A percentile compares a stretch with the other conserved stretches of the same genome.
These are phyloP conservation scores for Penicillium decumbens DNA, from an alignment of 2,329 filamentous ascomycete species.

Conservation along the genomic window DNA sequence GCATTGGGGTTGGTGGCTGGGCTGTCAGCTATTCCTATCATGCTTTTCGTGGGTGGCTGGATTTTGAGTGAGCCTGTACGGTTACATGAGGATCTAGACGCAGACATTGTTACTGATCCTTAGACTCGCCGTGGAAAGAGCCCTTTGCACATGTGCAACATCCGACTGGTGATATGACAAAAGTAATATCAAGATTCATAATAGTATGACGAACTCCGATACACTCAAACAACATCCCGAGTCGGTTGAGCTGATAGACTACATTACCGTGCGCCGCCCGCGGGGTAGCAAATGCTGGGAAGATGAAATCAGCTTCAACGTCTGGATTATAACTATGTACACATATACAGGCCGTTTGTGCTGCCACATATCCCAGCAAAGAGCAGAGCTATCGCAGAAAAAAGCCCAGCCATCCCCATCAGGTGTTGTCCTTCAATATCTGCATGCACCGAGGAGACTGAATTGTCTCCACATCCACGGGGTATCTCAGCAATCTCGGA, in stretches of 20 bases:
- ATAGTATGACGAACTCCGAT: not conserved
- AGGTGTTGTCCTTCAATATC: not conserved
- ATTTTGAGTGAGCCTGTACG: not conserved
- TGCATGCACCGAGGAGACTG: not conserved
- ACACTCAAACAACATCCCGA: not conserved
- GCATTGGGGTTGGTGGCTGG: not conserved
- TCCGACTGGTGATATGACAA: not conserved
- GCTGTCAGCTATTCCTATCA: not conserved
- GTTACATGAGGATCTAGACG: not conserved
- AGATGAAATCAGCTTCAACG: conserved; percentile 13
- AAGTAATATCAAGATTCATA: not conserved
- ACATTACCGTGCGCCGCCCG: no score
- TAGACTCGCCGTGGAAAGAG: not conserved
- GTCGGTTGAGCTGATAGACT: no score
- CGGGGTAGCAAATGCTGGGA: not conserved
- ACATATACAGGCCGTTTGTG: conserved; percentile 11
- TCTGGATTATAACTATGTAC: conserved; percentile 21
- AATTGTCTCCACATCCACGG: not conserved
- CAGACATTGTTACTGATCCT: not conserved
- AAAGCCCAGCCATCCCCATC: conserved; percentile 1
- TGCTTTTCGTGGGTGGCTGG: not conserved
- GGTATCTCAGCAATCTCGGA: conserved; percentile 6
- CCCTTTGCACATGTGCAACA: not conserved
- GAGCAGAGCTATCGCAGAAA: conserved; percentile 1
- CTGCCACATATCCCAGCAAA: not conserved